phyloP scores from a whole-genome alignment of 805 yeast genomes.

The Candida sithepensis region DNA sequence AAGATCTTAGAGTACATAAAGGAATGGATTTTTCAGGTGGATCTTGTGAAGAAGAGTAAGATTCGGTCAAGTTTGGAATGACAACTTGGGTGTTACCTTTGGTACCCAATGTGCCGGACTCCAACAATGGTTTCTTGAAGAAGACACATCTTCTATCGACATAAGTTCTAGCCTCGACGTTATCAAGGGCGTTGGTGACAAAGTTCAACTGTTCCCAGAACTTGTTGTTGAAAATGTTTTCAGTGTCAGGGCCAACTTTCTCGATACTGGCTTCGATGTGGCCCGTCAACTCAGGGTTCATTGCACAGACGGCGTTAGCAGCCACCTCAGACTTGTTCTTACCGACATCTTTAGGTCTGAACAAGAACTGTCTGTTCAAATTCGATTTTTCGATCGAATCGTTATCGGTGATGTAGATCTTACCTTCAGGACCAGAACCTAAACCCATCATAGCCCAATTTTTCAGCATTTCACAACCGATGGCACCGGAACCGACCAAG shows the following conservation, averaged over 20 bases:
- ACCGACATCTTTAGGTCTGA: slow-evolving; percentile 94
- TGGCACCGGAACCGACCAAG: slow-evolving; percentile 96
- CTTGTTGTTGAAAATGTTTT: slow-evolving; percentile 73
- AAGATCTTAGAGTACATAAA: slow-evolving; percentile 91
- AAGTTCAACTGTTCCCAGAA: slow-evolving; percentile 85
- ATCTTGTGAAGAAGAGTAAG: slow-evolving; percentile 93
- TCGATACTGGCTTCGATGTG: slow-evolving; percentile 75
- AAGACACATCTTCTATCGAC: slow-evolving; percentile 97
- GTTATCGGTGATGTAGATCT: slow-evolving; percentile 82
- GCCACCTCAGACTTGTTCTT: slow-evolving; percentile 87
- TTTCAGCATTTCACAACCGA: slow-evolving; percentile 98
- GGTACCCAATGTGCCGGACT: slow-evolving; percentile 96
- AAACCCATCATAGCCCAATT: slow-evolving; percentile 97
- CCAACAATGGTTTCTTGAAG: slow-evolving; percentile 84
- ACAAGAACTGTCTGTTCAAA: slow-evolving; percentile 92
- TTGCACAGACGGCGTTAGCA: slow-evolving; percentile 71
- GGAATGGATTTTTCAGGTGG: slow-evolving; percentile 99
- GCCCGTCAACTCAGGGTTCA: slow-evolving; percentile 82
- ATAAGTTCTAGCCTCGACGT: slow-evolving; percentile 96
- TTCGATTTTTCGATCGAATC: slow-evolving; percentile 95
- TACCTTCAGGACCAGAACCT: slow-evolving; percentile 88
- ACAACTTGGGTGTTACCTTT: slow-evolving; percentile 98
- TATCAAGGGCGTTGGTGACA: slow-evolving; percentile 95
- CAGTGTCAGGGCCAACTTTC: slow-evolving; percentile 93
- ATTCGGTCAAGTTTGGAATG: slow-evolving; percentile 89